Evolutionary conservation across 75 land plant genomes (phyloP).

Genomic region (Ceratopteris richardii): DNA sequence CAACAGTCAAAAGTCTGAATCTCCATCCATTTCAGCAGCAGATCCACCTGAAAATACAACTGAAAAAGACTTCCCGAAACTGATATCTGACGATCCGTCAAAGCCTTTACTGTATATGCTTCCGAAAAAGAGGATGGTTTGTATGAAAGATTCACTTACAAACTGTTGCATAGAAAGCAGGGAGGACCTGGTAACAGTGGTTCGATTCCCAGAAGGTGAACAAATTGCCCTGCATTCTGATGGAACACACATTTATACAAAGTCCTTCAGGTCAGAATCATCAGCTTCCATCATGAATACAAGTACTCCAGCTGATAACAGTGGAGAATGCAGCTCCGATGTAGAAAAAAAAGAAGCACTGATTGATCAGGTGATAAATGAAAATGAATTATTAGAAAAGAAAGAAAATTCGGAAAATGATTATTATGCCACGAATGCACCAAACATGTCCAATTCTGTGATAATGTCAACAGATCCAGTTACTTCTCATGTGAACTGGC

Average conservation of each 20-base stretch:
- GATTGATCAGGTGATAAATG: not conserved
- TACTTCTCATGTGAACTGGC: not conserved
- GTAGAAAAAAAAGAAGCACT: not conserved
- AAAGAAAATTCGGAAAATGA: not conserved
- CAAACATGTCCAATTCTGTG: not conserved
- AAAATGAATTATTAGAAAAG: not conserved
- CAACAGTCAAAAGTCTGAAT: too few species aligned
- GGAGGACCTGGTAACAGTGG: not conserved
- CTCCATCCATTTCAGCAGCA: too few species aligned
- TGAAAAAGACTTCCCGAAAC: not conserved
- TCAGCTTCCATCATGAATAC: not conserved
- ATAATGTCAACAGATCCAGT: too few species aligned
- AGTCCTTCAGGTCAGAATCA: not conserved
- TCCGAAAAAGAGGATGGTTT: not conserved
- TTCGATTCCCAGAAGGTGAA: not conserved
- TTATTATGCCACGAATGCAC: not conserved
- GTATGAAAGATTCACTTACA: not conserved
- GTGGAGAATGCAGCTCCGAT: not conserved
- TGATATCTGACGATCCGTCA: not conserved
- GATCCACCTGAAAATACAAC: not conserved
- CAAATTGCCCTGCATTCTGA: not conserved
- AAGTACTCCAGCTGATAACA: not conserved
- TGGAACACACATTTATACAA: not conserved
- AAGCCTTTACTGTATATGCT: not conserved
- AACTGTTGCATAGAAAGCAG: not conserved